Base-by-base conservation (phyloP, 2,329 filamentous ascomycete genomes). In the Cladosporium sp. region DNA sequence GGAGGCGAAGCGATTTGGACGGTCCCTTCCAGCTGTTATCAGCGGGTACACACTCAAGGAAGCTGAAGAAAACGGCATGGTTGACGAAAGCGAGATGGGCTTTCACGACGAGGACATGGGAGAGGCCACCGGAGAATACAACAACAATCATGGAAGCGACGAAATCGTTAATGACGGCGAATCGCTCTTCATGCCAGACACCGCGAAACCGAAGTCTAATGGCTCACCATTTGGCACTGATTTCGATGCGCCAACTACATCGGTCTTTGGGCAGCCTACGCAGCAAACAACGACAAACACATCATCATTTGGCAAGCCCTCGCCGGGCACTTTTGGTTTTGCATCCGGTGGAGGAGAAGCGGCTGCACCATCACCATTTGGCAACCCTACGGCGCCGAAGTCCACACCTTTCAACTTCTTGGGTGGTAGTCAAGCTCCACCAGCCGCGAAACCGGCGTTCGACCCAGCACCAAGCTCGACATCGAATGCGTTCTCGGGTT, bases 11-110 rank as follows among this genome's bases (percentile, higher is more conserved):
- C 82, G 86, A 46, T 78, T 81, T 64, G 81, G 82, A 25, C 81
- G 87, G 69, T 82, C 79, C 1, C 74, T 87, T n/a, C 81, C 83
- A 25, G 83, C 86, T 10, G 76, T 89, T 30, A 83, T 88, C 62
- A 81, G 84, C 70, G 86, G 86, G 16, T 76, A 87, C 73, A 82
- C 77, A 53, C 81, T 88, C 54, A 77, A 77, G 53, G 79, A 84
- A 70, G 85, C 87, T 21, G 79, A 78, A 49, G 76, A 73, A 18
- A 74, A 80, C 53, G 83, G 82, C 10, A 79, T 86, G 76, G 76
- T 88, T 49, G 79, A 83, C n/a, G 76, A 77, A 10, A 74, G 73
- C 26, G 73, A 77, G 18, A 71, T 81, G 26, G 72, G 75, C 61
- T 68, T 69, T 65, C 61, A 67, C 71, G 61, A 67, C 68, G 70